Evolutionary conservation across 257 asterid genomes (phyloP).

Genomic region (Thymus mandschuricus): DNA sequence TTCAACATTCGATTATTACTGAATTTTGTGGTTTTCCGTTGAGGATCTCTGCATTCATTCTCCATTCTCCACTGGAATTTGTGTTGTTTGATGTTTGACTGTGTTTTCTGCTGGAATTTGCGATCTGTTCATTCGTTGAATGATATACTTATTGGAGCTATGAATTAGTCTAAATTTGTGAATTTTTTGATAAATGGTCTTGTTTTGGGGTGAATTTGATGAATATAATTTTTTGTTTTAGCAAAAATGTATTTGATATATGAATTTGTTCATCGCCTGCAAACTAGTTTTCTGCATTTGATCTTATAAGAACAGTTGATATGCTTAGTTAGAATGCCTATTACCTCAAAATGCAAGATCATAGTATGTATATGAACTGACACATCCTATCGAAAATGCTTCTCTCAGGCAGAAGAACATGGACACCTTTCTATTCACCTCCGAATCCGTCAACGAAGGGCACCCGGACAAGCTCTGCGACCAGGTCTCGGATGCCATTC

Average conservation of each 20-base stretch:
- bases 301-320: too few relatives aligned
- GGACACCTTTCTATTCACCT: slow-evolving; percentile 84
- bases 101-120: background rate
- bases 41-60: background rate
- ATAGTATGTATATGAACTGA: background rate
- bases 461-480: slow-evolving; percentile 97
- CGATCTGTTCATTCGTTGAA: background rate
- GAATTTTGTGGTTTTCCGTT: slow-evolving; percentile 5
- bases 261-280: background rate
- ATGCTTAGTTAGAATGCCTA: too few relatives aligned
- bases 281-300: background rate
- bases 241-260: too few relatives aligned
- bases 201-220: background rate
- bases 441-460: slow-evolving; percentile 90
- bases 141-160: background rate
- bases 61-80: background rate
- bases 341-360: background rate
- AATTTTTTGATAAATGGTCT: background rate
- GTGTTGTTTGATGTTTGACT: background rate
- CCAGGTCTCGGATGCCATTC: slow-evolving; percentile 93
- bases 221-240: too few relatives aligned
- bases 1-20: background rate
- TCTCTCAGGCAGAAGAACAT: slow-evolving; percentile 45
- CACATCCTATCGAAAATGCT: background rate
- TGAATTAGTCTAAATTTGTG: background rate